A percentile compares a stretch with the other conserved stretches of the same genome.
Evolutionary conservation across 345 rosid genomes (phyloP).

Genomic region (Anacardium occidentale): DNA sequence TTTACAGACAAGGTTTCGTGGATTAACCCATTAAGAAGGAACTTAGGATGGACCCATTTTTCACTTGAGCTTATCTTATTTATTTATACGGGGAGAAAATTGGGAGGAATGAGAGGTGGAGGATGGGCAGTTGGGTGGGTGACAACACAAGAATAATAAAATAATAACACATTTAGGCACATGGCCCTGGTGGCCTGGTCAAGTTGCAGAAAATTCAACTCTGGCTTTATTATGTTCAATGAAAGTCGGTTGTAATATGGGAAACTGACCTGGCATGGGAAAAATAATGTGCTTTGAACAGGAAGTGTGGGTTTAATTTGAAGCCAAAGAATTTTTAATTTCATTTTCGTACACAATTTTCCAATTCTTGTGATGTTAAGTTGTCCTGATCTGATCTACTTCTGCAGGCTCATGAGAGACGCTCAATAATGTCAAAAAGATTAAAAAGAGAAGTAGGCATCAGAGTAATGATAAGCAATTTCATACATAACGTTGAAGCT

Average conservation of each 20-base stretch:
- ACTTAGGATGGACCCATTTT: background rate
- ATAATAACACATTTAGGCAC: background rate
- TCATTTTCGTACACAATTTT: background rate
- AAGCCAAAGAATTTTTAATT: background rate
- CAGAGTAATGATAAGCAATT: slow-evolving; percentile 31
- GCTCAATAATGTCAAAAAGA: slow-evolving; percentile 19
- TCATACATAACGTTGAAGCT: slow-evolving; percentile 23
- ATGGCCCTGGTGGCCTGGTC: slow-evolving; percentile 13
- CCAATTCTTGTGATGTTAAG: background rate
- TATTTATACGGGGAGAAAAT: background rate
- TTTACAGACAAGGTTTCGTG: background rate
- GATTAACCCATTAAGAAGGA: background rate
- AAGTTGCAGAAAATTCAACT: slow-evolving; percentile 1
- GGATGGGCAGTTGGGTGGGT: background rate
- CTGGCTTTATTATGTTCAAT: slow-evolving; percentile 27
- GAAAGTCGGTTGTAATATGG: slow-evolving; percentile 2
- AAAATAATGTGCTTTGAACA: slow-evolving; percentile 6
- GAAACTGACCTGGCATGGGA: slow-evolving; percentile 16
- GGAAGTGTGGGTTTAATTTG: no score
- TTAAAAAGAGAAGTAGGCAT: slow-evolving; percentile 13
- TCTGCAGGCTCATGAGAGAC: slow-evolving; percentile 19
- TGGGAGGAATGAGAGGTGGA: background rate
- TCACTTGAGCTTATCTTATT: background rate
- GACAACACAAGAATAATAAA: background rate
- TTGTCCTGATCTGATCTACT: background rate